Evolutionary conservation across 2,329 filamentous ascomycete genomes (phyloP).

Genomic region (Beauveria rudraprayagi): DNA sequence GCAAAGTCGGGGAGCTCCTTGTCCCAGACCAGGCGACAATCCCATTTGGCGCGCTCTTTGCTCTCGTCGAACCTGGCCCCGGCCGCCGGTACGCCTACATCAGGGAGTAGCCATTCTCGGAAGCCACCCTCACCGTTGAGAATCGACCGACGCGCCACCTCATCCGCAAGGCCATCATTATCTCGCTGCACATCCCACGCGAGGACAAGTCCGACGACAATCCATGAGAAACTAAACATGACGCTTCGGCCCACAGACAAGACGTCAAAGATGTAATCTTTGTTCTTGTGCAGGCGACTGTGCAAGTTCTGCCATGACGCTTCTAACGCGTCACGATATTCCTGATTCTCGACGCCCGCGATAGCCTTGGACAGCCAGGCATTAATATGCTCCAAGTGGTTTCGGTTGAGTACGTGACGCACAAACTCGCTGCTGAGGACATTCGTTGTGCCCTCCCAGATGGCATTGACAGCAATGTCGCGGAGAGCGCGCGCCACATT

Average conservation of each 20-base stretch:
- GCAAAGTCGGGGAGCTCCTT: slow-evolving; percentile 9
- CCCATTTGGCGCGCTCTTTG: slow-evolving; percentile 10
- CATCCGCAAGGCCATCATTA: not conserved
- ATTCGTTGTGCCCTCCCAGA: slow-evolving; percentile 15
- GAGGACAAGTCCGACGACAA: slow-evolving; percentile 6
- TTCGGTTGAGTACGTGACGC: slow-evolving; percentile 7
- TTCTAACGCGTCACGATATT: not conserved
- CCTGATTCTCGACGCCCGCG: not conserved
- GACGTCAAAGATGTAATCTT: slow-evolving; percentile 2
- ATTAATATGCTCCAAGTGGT: slow-evolving; percentile 4
- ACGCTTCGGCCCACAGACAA: slow-evolving; percentile 8
- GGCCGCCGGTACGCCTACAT: not conserved
- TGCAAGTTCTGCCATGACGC: not conserved
- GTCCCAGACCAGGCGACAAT: slow-evolving; percentile 11
- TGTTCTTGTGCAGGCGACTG: not conserved
- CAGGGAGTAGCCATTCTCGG: slow-evolving; percentile 10
- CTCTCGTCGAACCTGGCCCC: slow-evolving; percentile 2
- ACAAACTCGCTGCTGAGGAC: slow-evolving; percentile 14
- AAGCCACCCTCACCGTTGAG: slow-evolving; percentile 11
- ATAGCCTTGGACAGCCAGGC: slow-evolving; percentile 3
- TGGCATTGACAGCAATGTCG: slow-evolving; percentile 12
- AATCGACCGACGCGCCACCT: slow-evolving; percentile 9
- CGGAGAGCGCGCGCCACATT: slow-evolving; percentile 11
- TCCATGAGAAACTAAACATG: slow-evolving; percentile 13
- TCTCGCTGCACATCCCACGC: slow-evolving; percentile 11